A percentile compares a stretch with the other conserved stretches of the same genome.
Conservation (phyloP, 495 filamentous ascomycete species). For the Penicillium maclennaniae region DNA sequence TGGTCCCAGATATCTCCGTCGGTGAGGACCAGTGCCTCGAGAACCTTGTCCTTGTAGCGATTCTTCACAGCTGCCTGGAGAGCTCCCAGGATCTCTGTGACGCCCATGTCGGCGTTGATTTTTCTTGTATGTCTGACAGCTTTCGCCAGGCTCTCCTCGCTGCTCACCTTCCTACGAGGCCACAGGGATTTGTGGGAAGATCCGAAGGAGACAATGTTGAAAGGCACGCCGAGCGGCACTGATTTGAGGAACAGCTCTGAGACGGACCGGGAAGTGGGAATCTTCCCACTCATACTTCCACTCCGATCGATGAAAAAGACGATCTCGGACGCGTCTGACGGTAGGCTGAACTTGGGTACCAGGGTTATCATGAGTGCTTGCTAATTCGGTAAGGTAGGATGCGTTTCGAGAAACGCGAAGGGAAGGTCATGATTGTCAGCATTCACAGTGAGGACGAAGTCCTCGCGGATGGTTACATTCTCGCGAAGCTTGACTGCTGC, state of each 20-base stretch:
- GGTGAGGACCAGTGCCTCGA: too few relatives aligned
- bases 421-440: constrained; percentile 7
- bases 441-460: constrained; percentile 37
- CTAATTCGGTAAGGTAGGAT: constrained; percentile 6
- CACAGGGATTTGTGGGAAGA: not conserved
- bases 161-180: too few relatives aligned
- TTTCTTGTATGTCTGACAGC: too few relatives aligned
- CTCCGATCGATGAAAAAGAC: constrained; percentile 10
- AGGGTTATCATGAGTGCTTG: constrained; percentile 12
- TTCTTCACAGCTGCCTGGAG: too few relatives aligned
- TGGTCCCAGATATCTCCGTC: too few relatives aligned
- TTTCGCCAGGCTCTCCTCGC: too few relatives aligned
- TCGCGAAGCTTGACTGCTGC: constrained; percentile 55
- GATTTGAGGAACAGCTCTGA: constrained; percentile 5
- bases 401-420: constrained; percentile 9
- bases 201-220: constrained; percentile 3
- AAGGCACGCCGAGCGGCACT: constrained; percentile 3
- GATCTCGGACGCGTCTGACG: constrained; percentile 4
- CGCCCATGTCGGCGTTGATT: too few relatives aligned
- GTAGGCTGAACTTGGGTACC: constrained; percentile 8
- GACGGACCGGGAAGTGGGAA: not conserved
- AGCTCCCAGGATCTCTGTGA: too few relatives aligned
- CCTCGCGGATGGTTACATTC: constrained; percentile 41
- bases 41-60: too few relatives aligned
- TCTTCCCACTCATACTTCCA: too few relatives aligned